These are phyloP conservation scores for Melanopsichium pennsylvanicum DNA, from an alignment of 1,284 basidiomycete genomes.

Conservation along the genomic window DNA sequence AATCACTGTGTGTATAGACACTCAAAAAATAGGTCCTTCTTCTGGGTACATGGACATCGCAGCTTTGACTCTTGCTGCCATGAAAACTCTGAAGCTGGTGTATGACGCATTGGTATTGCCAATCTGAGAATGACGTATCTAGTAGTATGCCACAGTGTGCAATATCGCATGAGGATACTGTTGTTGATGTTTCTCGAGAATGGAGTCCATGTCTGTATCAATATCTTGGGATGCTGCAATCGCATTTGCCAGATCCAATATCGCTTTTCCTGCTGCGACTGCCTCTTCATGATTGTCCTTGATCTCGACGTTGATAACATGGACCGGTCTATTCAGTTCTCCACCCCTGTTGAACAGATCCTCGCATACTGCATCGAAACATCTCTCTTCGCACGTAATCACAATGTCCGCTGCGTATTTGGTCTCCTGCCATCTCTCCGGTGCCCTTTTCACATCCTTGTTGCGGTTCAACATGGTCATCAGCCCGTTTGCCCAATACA, in stretches of 20 bases:
- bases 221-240: constrained; percentile 85
- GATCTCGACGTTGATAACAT: constrained; percentile 98
- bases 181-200: constrained; percentile 83
- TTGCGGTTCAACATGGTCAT: constrained; percentile 97
- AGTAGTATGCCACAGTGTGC: constrained; percentile 73
- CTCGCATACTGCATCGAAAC: constrained; percentile 98
- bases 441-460: constrained; percentile 86
- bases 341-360: constrained; percentile 88
- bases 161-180: constrained; percentile 90
- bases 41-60: too few relatives aligned
- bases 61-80: too few relatives aligned
- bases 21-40: too few relatives aligned
- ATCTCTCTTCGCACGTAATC: constrained; percentile 98
- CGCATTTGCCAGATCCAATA: constrained; percentile 90
- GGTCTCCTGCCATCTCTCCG: constrained; percentile 95
- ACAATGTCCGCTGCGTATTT: constrained; percentile 89
- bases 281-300: constrained; percentile 99
- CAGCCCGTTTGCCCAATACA: constrained; percentile 94
- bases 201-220: constrained; percentile 87
- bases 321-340: constrained; percentile 90
- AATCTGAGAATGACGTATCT: not conserved
- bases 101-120: too few relatives aligned
- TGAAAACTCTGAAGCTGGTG: too few relatives aligned
- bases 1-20: too few relatives aligned
- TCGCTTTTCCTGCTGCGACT: constrained; percentile 90